Evolutionary conservation across 108 stramenopile species (phyloP).

Genomic region (Epipyxis sp.): DNA sequence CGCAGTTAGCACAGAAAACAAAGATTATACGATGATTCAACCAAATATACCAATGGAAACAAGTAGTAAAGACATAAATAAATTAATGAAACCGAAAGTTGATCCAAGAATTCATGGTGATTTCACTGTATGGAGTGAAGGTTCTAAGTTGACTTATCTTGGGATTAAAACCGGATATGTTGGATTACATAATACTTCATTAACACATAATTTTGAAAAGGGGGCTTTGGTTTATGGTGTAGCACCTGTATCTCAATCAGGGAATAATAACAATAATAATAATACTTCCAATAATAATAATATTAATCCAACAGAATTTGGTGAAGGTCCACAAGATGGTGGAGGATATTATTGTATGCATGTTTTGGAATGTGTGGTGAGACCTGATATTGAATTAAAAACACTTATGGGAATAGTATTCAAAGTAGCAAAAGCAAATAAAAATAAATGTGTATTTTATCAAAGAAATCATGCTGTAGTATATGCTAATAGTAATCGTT

Average conservation of each 20-base stretch:
- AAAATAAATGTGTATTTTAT: neutral
- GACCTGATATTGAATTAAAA: slow-evolving; percentile 2
- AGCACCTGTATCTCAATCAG: neutral
- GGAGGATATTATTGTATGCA: neutral
- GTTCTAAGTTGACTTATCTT: neutral
- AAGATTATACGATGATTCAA: too few species aligned
- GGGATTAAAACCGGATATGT: neutral
- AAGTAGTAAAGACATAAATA: neutral
- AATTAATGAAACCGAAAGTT: neutral
- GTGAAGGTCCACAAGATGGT: neutral
- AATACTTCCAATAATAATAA: neutral
- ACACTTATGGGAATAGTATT: neutral
- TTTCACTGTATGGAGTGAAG: slow-evolving; percentile 13
- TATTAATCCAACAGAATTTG: neutral
- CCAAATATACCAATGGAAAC: too few species aligned
- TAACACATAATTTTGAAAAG: neutral
- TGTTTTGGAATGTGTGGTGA: slow-evolving; percentile 5
- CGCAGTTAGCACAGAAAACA: too few species aligned
- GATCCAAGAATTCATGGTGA: slow-evolving; percentile 1
- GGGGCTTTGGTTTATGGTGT: neutral
- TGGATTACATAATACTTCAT: neutral
- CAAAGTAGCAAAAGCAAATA: neutral
- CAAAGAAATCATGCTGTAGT: neutral
- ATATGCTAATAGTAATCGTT: neutral
- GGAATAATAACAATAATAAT: neutral